Evolutionary conservation across 75 land plant species (phyloP), one percentile per base, ranked within the genome.

Genomic region (Cupressus sempervirens): DNA sequence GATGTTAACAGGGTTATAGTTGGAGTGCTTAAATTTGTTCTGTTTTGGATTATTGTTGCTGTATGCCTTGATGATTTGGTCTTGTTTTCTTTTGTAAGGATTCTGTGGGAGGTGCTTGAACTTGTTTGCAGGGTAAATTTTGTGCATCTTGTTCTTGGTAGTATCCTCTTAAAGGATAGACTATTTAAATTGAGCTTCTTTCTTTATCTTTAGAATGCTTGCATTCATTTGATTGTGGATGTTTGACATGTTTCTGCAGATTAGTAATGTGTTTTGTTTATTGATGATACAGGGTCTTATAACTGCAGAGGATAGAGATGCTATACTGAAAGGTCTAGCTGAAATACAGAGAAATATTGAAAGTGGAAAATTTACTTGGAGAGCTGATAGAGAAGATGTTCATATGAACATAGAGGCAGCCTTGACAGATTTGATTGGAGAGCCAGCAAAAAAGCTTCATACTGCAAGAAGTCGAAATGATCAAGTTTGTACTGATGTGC

Each of bases 351-450:
- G 86, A 48, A 85, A 52, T 16, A 96, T 96, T 83, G 96, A 95
- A 75, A 85, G 30, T 40, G 99, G 97, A 13, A 89, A 93, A 74
- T 96, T 98, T 87, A 80, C 52, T 12, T 98, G 99, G 99, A 95
- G 99, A 85, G 83, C 93, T 12, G 98, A 98, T 74, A 93, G 99
- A 85, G 98, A 98, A 87, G 99, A 98, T 90, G 98, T 98, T 58
- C 97, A 98, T 86, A 96, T 98, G 99, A 98, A 98, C 87, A 94
- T 98, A 40, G 99, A 96, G 87, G 99, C 99, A 41, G 94, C 97
- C 12, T 93, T 98, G 15, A 95, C 91, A 62, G 99, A 96, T 84
- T 50, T 95, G 85, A 91, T 96, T 75, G 99, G 99, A 48, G 99
- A 98, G 80, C 96, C 99, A 76, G 99, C 99, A 2, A 98, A 96